Base-by-base conservation (phyloP, 805 yeast species). In the Ogataea minuta region DNA sequence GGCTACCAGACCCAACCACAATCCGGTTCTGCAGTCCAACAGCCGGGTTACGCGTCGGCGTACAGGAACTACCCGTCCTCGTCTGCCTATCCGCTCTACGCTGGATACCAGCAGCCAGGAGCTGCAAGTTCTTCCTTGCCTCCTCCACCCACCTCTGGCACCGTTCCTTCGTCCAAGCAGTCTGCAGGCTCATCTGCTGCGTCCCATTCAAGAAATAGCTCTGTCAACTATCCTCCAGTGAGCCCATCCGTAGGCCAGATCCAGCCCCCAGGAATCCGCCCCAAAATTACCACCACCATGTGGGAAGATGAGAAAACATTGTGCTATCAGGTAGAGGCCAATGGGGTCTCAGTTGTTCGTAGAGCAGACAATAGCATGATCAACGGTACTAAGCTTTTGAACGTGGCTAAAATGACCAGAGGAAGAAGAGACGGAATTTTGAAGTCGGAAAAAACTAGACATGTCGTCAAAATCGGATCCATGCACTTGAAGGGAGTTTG, bases 401-500 rank as follows among this genome's bases (percentile, higher is more conserved):
- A 79, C 50, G 84, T 79, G 30, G 82, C 82, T 9, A 79, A 77
- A 39, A 79, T 79, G 84, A 79, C 84, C 9, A 67, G 85, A 52
- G 85, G 85, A 13, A 66, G 84, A 42, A 67, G 85, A 56, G 84
- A 79, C 57, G 84, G 85, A n/a, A 79, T 79, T 39, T 65, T 79
- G 41, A 79, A 79, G 59, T 66, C 72, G 40, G 85, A 79, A 55
- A 79, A 78, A 53, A 73, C 74, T 19, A 65, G 84, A 34, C 78
- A 77, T 51, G 84, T 79, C 28, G 84, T 79, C 19, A 79, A 79
- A 58, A 77, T 79, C 53, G 85, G 85, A n/a, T 74, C 81, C 10
- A 78, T 79, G 83, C 81, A 79, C 54, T 63, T 79, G 48, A 79
- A 79, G 55, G 85, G 85, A 23, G 84, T 79, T 19, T 79, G 85